Evolutionary conservation across 208 protist genomes (phyloP).

Genomic region (Trypanosoma grayi): DNA sequence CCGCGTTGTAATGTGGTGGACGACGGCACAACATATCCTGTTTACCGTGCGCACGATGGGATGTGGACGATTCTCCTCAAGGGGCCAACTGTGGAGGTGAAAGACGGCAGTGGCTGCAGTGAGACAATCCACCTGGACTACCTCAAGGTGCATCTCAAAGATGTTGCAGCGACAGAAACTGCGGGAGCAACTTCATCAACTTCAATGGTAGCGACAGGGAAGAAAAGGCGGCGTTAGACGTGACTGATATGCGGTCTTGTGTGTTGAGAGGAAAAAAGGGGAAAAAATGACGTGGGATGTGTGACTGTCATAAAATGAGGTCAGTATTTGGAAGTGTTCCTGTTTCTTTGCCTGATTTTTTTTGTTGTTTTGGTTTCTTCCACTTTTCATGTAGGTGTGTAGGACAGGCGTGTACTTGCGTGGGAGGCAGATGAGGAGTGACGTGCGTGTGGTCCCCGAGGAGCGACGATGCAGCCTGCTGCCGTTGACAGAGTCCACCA

Average conservation of each 20-base stretch:
- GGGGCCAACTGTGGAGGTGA: constrained; percentile 64
- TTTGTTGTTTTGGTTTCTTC: neutral
- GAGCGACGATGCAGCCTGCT: neutral
- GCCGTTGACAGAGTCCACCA: too few relatives aligned
- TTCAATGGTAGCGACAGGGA: neutral
- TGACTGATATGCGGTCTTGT: too few relatives aligned
- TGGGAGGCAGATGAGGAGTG: too few relatives aligned
- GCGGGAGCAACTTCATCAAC: too few relatives aligned
- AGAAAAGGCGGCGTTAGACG: constrained; percentile 23
- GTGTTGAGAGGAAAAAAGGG: neutral
- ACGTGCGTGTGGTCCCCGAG: too few relatives aligned
- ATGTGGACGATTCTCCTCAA: constrained; percentile 86
- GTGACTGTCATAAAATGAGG: neutral
- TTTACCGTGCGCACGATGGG: constrained; percentile 67
- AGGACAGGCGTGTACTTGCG: neutral
- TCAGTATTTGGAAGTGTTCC: too few relatives aligned
- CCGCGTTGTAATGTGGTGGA: constrained; percentile 15
- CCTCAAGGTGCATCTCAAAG: constrained; percentile 59
- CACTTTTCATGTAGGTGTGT: too few relatives aligned
- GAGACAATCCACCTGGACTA: constrained; percentile 76
- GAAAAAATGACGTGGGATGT: neutral
- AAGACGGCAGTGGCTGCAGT: constrained; percentile 49
- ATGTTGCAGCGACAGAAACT: constrained; percentile 3
- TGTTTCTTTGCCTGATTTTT: neutral
- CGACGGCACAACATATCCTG: constrained; percentile 60